Evolutionary conservation across 768 basidiomycete species (phyloP), one percentile per base, ranked within the genome.

Genomic region (Mrakia gelida): DNA sequence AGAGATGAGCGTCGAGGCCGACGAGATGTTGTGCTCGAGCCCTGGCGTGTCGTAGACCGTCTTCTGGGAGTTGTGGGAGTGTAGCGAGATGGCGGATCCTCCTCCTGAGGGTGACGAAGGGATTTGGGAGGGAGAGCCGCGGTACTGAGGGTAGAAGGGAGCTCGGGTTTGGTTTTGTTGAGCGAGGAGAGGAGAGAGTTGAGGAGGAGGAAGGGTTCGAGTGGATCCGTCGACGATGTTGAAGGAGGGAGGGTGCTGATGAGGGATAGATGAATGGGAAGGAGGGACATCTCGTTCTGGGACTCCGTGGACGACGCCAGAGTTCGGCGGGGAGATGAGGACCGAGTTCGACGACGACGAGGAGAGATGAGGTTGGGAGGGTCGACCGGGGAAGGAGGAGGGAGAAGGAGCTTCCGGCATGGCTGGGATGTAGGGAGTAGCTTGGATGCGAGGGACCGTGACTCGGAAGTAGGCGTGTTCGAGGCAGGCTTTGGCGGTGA

Each of bases 381-480:
- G 73, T 26, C 62, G 41, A 43, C 32, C 28, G 13, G 62, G 54
- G 13, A 56, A 28, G 16, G 34, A 16, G 28, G 73, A 49, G 10
- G 77, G 67, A 16, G 71, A 56, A 16, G 77, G 77, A 30, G 77
- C 77, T 15, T 78, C 77, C 26, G 77, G 84, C 54, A 84, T 82
- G 23, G 82, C 80, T 13, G 84, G 85, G 15, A 84, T 81, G 41
- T 81, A 81, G 3, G 82, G 80, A 13, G 82, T 82, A 1, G 83
- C 83, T 38, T 84, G 83, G 30, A 85, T 83, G 63, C 84, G 84
- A 26, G 84, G 83, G 3, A 85, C 81, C 26, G 86, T 93, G 85
- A 97, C 93, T 78, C 88, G 88, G 76, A 98, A 89, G 86, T 98
- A 99, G 21, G 90, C 87, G 84, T 98, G 95, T 45, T 94, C 89